Conservation (phyloP, 805 yeast genomes). For the Kodamaea neixiangensis region DNA sequence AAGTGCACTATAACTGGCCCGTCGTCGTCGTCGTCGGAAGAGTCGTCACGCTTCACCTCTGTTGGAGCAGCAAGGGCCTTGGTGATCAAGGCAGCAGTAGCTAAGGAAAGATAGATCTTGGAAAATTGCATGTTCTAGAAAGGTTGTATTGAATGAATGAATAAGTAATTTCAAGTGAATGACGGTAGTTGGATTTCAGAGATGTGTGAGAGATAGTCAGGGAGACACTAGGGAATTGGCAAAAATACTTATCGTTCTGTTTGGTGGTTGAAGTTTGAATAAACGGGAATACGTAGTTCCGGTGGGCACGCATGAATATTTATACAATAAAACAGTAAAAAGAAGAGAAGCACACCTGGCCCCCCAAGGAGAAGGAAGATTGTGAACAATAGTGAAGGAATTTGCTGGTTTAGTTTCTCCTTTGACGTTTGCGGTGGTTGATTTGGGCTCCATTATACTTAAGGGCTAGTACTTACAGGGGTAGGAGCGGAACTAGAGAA, state of each 20-base stretch:
- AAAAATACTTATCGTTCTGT: conserved; percentile 7
- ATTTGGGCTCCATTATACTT: background rate
- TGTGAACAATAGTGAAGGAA: background rate
- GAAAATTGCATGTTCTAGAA: conserved; percentile 12
- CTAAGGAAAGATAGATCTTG: conserved; percentile 6
- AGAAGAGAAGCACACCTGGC: background rate
- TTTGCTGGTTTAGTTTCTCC: background rate
- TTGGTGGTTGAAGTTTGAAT: background rate
- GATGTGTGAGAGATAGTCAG: conserved; percentile 6
- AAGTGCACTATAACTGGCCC: conserved; percentile 33
- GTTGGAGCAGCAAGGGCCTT: conserved; percentile 23
- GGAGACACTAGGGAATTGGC: conserved; percentile 13
- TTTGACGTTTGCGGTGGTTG: background rate
- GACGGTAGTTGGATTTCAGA: conserved; percentile 16
- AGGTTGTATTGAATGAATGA: conserved; percentile 4
- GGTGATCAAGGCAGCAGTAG: conserved; percentile 22
- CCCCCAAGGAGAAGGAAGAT: background rate
- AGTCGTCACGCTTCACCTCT: conserved; percentile 14
- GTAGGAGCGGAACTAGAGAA: background rate
- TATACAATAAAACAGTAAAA: background rate
- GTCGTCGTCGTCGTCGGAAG: conserved; percentile 23
- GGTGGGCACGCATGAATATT: background rate
- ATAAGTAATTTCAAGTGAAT: conserved; percentile 4
- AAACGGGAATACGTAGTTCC: background rate
- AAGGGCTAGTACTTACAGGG: background rate